Conservation (phyloP, 2,329 filamentous ascomycete species). For the Fusarium sambucinum region DNA sequence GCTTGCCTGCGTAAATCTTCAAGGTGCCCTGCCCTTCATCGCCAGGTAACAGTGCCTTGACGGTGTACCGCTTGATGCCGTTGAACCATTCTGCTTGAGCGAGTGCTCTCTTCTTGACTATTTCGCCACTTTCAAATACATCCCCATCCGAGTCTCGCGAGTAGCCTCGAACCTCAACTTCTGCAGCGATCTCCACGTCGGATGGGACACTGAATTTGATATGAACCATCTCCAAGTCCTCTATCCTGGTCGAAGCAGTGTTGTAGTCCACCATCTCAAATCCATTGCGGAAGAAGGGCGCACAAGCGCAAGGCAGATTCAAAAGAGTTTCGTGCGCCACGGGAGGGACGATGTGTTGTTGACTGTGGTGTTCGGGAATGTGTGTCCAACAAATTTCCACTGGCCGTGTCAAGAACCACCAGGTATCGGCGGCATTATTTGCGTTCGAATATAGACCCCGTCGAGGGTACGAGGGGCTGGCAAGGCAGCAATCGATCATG, state of each 20-base stretch:
- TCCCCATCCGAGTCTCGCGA: constrained; percentile 89
- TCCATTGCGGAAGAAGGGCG: constrained; percentile 86
- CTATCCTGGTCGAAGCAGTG: constrained; percentile 85
- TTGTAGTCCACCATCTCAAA: constrained; percentile 90
- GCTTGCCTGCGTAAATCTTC: constrained; percentile 93
- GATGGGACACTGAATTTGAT: constrained; percentile 87
- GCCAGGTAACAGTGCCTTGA: constrained; percentile 91
- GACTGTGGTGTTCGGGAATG: constrained; percentile 85
- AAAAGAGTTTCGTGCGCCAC: constrained; percentile 88
- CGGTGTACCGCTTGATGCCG: constrained; percentile 88
- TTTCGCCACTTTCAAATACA: constrained; percentile 90
- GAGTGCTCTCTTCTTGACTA: constrained; percentile 85
- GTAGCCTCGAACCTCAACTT: constrained; percentile 87
- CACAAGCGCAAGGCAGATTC: constrained; percentile 86
- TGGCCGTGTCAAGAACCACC: constrained; percentile 94
- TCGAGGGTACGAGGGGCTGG: constrained; percentile 89
- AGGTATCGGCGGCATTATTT: constrained; percentile 79
- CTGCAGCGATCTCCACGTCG: constrained; percentile 91
- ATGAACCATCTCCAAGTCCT: constrained; percentile 94
- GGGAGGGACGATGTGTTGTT: constrained; percentile 93
- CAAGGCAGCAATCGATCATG: constrained; percentile 93
- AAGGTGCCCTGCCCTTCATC: constrained; percentile 90
- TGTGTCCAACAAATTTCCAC: constrained; percentile 96
- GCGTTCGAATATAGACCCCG: constrained; percentile 81
- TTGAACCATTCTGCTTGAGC: constrained; percentile 92